These are phyloP conservation scores for Leishmania arabica DNA, from an alignment of 208 protist species.

Conservation along the genomic window DNA sequence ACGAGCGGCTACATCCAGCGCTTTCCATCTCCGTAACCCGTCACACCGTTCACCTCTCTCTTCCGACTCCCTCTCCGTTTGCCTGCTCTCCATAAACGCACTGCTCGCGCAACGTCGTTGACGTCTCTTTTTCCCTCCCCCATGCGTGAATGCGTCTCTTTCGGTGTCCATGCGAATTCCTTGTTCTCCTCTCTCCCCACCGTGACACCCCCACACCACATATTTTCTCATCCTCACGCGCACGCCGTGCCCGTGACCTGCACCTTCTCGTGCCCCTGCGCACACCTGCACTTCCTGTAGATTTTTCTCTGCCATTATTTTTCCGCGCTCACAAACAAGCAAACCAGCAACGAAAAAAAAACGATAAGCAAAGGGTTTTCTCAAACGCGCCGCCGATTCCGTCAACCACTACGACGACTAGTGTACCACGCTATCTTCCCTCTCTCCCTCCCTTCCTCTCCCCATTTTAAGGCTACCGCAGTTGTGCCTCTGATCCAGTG, in stretches of 20 bases:
- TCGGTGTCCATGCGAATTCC: neutral
- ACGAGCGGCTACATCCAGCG: neutral
- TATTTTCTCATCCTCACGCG: neutral
- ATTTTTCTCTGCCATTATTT: neutral
- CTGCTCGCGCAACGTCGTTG: neutral
- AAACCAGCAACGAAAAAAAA: neutral
- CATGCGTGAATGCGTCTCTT: neutral
- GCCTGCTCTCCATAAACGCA: neutral
- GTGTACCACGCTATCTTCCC: neutral
- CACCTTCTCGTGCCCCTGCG: neutral
- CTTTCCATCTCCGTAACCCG: neutral
- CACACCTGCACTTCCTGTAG: neutral
- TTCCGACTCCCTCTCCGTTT: conserved; percentile 1
- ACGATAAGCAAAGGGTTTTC: neutral
- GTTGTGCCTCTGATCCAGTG: neutral
- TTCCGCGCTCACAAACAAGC: neutral
- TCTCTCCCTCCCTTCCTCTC: neutral
- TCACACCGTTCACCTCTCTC: neutral
- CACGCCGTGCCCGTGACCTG: neutral
- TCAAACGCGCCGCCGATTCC: neutral
- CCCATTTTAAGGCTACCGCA: neutral
- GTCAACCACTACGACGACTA: neutral
- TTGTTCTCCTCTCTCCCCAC: neutral
- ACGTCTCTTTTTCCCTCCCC: neutral
- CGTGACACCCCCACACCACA: neutral